phyloP scores from a whole-genome alignment of 345 rosid genomes.

The Bruguiera gymnorhiza region DNA sequence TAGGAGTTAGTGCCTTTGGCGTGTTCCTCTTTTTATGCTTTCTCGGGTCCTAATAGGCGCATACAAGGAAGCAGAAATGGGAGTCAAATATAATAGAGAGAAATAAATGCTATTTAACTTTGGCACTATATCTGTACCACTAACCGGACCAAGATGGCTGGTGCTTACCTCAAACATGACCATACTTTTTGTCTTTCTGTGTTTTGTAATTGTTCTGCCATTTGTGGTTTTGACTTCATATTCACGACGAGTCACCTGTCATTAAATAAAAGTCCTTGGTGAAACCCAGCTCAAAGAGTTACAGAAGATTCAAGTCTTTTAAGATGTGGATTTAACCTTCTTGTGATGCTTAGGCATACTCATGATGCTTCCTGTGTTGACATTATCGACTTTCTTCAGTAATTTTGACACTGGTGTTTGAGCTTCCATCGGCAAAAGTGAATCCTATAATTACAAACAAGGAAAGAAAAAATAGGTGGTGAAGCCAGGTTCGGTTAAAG shows the following conservation, averaged over 20 bases:
- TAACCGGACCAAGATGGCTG: neutral
- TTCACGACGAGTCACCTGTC: conserved; percentile 70
- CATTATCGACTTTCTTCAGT: conserved; percentile 49
- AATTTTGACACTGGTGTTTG: conserved; percentile 62
- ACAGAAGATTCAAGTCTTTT: neutral
- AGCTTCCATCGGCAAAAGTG: conserved; percentile 39
- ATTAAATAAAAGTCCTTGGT: conserved; percentile 11
- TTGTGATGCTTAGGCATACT: conserved; percentile 60
- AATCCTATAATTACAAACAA: conserved; percentile 37
- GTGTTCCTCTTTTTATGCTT: conserved; percentile 47
- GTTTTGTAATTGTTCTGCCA: conserved; percentile 64
- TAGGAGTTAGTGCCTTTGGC: conserved; percentile 51
- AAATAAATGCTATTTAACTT: neutral
- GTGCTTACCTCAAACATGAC: conserved; percentile 71
- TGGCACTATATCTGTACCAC: neutral
- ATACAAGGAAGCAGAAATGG: conserved; percentile 19
- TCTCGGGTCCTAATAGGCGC: conserved; percentile 54
- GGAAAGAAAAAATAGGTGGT: conserved; percentile 2
- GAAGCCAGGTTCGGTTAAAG: neutral
- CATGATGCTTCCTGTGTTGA: conserved; percentile 43
- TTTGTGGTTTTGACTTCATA: conserved; percentile 64
- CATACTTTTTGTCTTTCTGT: conserved; percentile 61
- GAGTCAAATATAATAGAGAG: neutral
- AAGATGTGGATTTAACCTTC: conserved; percentile 45
- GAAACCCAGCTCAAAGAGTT: too few species aligned